Base-by-base conservation (phyloP, 1,284 basidiomycete genomes). In the Tilletia setariae region DNA sequence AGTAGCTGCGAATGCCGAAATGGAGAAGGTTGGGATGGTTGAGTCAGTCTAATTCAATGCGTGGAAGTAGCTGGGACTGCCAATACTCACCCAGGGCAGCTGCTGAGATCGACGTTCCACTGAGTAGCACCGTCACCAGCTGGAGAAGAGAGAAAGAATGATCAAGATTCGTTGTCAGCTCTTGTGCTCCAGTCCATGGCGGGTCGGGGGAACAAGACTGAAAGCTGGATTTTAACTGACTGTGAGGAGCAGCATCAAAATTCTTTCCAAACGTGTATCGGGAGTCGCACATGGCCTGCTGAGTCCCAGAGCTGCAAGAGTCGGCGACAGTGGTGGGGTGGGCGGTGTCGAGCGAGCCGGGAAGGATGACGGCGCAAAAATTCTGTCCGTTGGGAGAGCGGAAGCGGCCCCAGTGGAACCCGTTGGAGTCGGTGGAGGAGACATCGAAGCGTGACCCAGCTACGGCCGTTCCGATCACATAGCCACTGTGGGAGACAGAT, bases 311-410 rank as follows among this genome's bases (percentile, higher is more conserved):
- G 49, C 49, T 53, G 49, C 49, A 53, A 21, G 15, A 16, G 21
- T 53, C 49, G 49, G 49, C 49, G 8, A 53, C 49, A 9, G 49
- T 53, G 49, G 21, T 53, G 15, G 49, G 49, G 21, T 53, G 49
- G 49, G 49, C 49, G 11, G 49, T 53, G 49, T 53, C 49, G 49
- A 53, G 49, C 21, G 49, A 53, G 49, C 49, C 49, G 13, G 49
- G 49, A 8, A 53, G 21, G 49, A 53, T 53, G 49, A 53, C 49
- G 13, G 49, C 49, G 49, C 49, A 53, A 21, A 53, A 53, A 21
- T 53, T 53, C 15, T 9, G 9, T 9, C 49, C 49, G 49, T 53
- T 21, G 11, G 49, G 49, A 8, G 49, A 53, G 11, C 49, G 49
- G 49, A 53, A 53, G 49, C 49, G 49, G 49, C 49, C 49, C 13